Evolutionary conservation across 2,329 filamentous ascomycete genomes (phyloP), one percentile per base, ranked within the genome.

Genomic region (Fusarium udum): DNA sequence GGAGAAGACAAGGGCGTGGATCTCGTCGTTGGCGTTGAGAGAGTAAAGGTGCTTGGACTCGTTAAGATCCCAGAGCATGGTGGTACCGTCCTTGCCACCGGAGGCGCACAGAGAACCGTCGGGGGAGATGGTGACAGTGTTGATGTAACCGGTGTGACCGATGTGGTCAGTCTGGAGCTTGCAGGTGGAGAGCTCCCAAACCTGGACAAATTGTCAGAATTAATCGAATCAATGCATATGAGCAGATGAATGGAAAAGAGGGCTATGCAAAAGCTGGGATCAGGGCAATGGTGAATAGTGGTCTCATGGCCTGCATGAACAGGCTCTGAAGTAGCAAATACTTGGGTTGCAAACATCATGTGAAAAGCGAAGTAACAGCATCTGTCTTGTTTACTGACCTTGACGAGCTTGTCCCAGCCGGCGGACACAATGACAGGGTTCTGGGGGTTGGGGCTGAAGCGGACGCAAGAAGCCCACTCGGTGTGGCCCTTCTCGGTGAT

Each of bases 301-400:
- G 94, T 99, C 95, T 99, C 96, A 98, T 97, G 86, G 94, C 95
- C 90, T 85, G 85, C 51, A 49, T 85, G 87, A 82, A 83, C 84
- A 83, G 91, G 94, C 95, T 99, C 96, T 98, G 95, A 98, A 99
- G 96, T 98, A 98, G 96, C 96, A 98, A 98, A 98, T 98, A 98
- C 95, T 94, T 95, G 88, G 84, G 85, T 91, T 93, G 91, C 90
- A 93, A 92, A 90, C 95, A 98, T 98, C 95, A 95, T 96, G 84
- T 91, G 20, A 26, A 69, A 67, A 61, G n/a, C 7, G 39, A 24
- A 20, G 34, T 45, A 28, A n/a, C 28, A 56, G 39, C 11, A 16
- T 31, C 14, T 24, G 28, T 62, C 34, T 32, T 51, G 9, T 64
- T 61, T 60, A 90, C 95, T 82, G 89, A 99, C 96, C 96, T 99